Conservation (phyloP, 139 green algal genomes). For the Volvox africanus region DNA sequence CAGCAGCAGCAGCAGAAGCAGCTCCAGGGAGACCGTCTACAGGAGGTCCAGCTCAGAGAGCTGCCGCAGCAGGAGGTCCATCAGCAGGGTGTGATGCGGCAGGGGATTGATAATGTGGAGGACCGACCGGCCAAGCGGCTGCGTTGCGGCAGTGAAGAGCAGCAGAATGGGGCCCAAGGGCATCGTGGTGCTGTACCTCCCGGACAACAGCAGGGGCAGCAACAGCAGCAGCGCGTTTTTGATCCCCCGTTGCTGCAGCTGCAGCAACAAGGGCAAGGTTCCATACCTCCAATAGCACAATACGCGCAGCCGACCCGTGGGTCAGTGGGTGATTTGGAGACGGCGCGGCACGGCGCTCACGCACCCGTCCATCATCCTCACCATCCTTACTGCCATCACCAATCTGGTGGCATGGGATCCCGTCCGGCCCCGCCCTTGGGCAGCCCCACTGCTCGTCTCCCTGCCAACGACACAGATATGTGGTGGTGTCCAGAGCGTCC, state of each 20-base stretch:
- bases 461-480: too few relatives aligned
- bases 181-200: too few relatives aligned
- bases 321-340: too few relatives aligned
- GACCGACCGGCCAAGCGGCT: not conserved
- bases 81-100: not conserved
- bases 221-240: not conserved
- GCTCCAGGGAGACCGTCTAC: slow-evolving; percentile 20
- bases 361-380: not conserved
- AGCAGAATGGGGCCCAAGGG: not conserved
- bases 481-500: not conserved
- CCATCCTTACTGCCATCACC: not conserved
- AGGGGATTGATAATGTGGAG: not conserved
- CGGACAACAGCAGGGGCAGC: not conserved
- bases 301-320: not conserved
- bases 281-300: not conserved
- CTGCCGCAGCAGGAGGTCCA: slow-evolving; percentile 11
- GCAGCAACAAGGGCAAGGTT: not conserved
- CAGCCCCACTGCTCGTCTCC: too few relatives aligned
- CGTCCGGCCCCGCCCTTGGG: too few relatives aligned
- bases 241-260: not conserved
- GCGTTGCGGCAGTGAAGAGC: not conserved
- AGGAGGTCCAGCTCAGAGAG: slow-evolving; percentile 43
- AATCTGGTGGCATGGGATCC: too few relatives aligned
- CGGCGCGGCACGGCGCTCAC: not conserved
- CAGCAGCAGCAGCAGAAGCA: not conserved